A percentile compares a stretch with the other conserved stretches of the same genome.
Conservation (phyloP, 441 rosid species). For the Arabidopsis hybrid region DNA sequence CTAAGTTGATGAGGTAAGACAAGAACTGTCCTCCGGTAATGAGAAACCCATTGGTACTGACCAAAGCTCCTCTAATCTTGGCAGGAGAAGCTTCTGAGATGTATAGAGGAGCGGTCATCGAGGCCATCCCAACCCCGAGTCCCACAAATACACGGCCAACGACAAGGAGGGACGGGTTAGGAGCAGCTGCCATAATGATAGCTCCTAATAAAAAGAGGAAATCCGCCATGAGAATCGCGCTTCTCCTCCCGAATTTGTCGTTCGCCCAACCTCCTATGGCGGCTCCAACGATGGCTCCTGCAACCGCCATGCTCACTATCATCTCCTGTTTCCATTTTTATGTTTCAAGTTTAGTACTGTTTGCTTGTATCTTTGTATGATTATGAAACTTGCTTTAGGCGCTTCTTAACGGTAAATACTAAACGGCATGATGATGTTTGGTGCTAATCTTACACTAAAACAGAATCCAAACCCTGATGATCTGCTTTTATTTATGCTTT, state of each 20-base stretch:
- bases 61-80: slow-evolving; percentile 89
- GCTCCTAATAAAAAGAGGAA: slow-evolving; percentile 77
- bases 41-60: slow-evolving; percentile 78
- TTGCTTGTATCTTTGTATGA: background rate
- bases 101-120: slow-evolving; percentile 88
- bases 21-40: slow-evolving; percentile 89
- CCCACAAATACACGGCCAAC: slow-evolving; percentile 80
- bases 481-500: slow-evolving; percentile 13
- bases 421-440: slow-evolving; percentile 23
- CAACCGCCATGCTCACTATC: slow-evolving; percentile 91
- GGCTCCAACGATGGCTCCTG: slow-evolving; percentile 86
- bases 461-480: background rate
- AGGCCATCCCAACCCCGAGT: slow-evolving; percentile 92
- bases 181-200: slow-evolving; percentile 72
- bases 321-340: slow-evolving; percentile 59
- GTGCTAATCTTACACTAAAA: background rate
- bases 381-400: background rate
- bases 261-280: slow-evolving; percentile 84
- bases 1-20: slow-evolving; percentile 78
- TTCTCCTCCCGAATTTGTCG: slow-evolving; percentile 70
- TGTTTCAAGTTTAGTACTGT: slow-evolving; percentile 20
- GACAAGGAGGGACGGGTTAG: slow-evolving; percentile 64
- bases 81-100: slow-evolving; percentile 94
- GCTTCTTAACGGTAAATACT: slow-evolving; percentile 14
- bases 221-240: slow-evolving; percentile 69